Conservation (phyloP, 768 basidiomycete genomes). For the Brasilioporus rufonigricans region DNA sequence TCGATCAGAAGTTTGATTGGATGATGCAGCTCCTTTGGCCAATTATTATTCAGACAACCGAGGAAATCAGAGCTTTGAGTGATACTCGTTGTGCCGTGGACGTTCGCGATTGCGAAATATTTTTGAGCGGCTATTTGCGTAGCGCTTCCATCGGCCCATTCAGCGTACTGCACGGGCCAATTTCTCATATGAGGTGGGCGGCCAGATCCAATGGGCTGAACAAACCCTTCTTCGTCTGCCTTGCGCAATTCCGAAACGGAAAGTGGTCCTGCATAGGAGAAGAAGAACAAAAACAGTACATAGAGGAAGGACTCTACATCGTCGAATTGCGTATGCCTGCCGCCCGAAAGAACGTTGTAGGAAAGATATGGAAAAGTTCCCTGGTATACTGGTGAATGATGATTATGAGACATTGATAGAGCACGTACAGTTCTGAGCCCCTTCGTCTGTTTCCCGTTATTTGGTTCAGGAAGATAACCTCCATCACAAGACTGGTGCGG, state of each 20-base stretch:
- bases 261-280: background rate
- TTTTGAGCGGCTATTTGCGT: background rate
- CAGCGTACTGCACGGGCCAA: background rate
- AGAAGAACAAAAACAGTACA: background rate
- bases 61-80: background rate
- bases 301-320: constrained; percentile 5
- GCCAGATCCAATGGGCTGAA: background rate
- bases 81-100: background rate
- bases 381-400: background rate
- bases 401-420: too few species aligned
- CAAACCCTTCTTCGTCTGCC: background rate
- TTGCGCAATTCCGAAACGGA: background rate
- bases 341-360: background rate
- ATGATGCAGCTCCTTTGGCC: background rate
- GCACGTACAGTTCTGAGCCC: too few species aligned
- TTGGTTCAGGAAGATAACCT: too few species aligned
- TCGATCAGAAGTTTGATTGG: background rate
- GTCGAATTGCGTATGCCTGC: background rate
- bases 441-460: too few species aligned
- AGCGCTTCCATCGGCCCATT: background rate
- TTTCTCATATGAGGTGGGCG: background rate
- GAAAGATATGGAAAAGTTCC: background rate
- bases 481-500: too few species aligned
- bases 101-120: background rate
- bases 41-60: background rate